phyloP scores from a whole-genome alignment of 148 eudicot genomes.

The Cornus florida region DNA sequence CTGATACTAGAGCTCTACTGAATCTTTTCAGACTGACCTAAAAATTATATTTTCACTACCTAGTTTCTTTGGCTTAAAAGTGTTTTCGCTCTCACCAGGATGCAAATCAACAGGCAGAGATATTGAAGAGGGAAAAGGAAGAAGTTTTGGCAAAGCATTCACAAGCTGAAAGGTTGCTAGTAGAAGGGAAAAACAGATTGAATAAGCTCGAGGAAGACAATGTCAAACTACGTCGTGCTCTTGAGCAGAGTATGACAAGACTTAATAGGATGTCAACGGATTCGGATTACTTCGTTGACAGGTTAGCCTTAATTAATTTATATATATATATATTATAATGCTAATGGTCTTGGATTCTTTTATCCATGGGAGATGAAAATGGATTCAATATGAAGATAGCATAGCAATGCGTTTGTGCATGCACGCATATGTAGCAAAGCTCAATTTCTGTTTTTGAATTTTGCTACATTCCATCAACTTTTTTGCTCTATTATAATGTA shows the following conservation, averaged over 20 bases:
- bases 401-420: not conserved
- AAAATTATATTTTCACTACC: not conserved
- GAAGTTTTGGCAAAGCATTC: slow-evolving; percentile 58
- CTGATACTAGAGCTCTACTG: slow-evolving; percentile 38
- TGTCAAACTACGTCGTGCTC: slow-evolving; percentile 84
- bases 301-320: slow-evolving; percentile 41
- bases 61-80: not conserved
- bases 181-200: slow-evolving; percentile 70
- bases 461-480: not conserved
- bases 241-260: slow-evolving; percentile 98
- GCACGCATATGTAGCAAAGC: not conserved
- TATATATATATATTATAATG: not conserved
- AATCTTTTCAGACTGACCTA: slow-evolving; percentile 20
- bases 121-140: slow-evolving; percentile 64
- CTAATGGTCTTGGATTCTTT: not conserved
- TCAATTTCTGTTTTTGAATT: not conserved
- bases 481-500: not conserved
- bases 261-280: slow-evolving; percentile 97
- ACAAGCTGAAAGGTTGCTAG: slow-evolving; percentile 52
- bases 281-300: slow-evolving; percentile 92
- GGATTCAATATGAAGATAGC: not conserved
- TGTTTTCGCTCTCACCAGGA: slow-evolving; percentile 49
- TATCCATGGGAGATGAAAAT: not conserved
- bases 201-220: slow-evolving; percentile 93
- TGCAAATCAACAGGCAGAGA: slow-evolving; percentile 63